These are phyloP conservation scores for Phialophora tarda DNA, from an alignment of 2,329 filamentous ascomycete genomes.

Conservation along the genomic window DNA sequence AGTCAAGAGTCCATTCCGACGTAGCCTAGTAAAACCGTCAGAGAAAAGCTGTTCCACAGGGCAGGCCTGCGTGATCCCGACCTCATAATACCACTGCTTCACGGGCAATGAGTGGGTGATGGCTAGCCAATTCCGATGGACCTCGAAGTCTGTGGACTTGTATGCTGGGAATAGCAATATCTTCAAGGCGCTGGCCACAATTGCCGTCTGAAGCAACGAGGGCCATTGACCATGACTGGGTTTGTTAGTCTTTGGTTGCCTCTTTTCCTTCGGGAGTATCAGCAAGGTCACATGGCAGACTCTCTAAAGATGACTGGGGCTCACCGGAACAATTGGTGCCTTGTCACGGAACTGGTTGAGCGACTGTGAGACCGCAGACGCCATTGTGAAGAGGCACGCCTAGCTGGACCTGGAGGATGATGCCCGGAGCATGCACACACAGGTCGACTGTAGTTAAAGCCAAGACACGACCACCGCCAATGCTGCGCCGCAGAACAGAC, in stretches of 20 bases:
- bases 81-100: conserved; percentile 92
- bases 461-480: neutral
- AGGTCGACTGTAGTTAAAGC: conserved; percentile 2
- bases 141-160: conserved; percentile 98
- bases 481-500: neutral
- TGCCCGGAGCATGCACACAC: conserved; percentile 1
- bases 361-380: conserved; percentile 39
- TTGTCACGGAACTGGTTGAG: conserved; percentile 34
- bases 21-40: conserved; percentile 64
- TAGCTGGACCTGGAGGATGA: conserved; percentile 4
- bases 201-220: conserved; percentile 83
- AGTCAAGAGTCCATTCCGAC: conserved; percentile 99
- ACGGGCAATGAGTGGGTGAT: conserved; percentile 88
- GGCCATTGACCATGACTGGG: conserved; percentile 53
- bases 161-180: conserved; percentile 92
- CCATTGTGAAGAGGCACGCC: conserved; percentile 20
- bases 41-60: neutral
- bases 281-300: conserved; percentile 4
- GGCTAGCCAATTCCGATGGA: conserved; percentile 98
- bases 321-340: conserved; percentile 32
- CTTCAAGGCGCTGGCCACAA: conserved; percentile 87
- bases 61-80: conserved; percentile 43
- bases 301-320: conserved; percentile 1
- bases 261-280: conserved; percentile 25
- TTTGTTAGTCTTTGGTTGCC: conserved; percentile 18